These are phyloP conservation scores for Cladophialophora exuberans DNA, from an alignment of 2,329 filamentous ascomycete genomes.

Conservation along the genomic window DNA sequence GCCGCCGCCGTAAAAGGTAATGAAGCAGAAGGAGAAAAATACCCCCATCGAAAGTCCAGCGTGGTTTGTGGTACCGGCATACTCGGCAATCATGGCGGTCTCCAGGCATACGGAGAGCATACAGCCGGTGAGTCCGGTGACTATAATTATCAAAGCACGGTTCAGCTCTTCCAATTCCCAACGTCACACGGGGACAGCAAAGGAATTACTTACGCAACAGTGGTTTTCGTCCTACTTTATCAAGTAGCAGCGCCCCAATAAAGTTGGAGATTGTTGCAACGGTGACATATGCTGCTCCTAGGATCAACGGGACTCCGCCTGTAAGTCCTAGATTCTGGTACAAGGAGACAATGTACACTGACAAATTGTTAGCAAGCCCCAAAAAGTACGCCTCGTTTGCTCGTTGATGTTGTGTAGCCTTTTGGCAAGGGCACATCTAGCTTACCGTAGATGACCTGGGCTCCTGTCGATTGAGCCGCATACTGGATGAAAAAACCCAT, in stretches of 20 bases:
- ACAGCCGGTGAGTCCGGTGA: constrained; percentile 25
- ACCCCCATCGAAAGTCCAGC: constrained; percentile 29
- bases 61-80: constrained; percentile 38
- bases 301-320: constrained; percentile 23
- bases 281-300: constrained; percentile 28
- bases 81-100: constrained; percentile 31
- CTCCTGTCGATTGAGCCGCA: constrained; percentile 28
- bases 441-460: constrained; percentile 39
- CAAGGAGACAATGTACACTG: constrained; percentile 26
- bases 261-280: constrained; percentile 29
- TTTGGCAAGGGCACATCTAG: too few relatives aligned
- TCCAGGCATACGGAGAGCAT: constrained; percentile 28
- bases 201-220: constrained; percentile 32
- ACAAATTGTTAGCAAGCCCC: constrained; percentile 1
- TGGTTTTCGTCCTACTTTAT: constrained; percentile 35
- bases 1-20: constrained; percentile 26
- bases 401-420: background rate
- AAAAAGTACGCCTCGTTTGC: background rate
- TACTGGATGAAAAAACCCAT: constrained; percentile 31
- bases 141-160: constrained; percentile 5
- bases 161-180: constrained; percentile 2
- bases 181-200: background rate
- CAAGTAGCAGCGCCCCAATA: constrained; percentile 26
- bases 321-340: constrained; percentile 28
- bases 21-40: constrained; percentile 65